These are phyloP conservation scores for Macadamia integrifolia DNA, from an alignment of 164 flowering plant genomes.

Conservation along the genomic window DNA sequence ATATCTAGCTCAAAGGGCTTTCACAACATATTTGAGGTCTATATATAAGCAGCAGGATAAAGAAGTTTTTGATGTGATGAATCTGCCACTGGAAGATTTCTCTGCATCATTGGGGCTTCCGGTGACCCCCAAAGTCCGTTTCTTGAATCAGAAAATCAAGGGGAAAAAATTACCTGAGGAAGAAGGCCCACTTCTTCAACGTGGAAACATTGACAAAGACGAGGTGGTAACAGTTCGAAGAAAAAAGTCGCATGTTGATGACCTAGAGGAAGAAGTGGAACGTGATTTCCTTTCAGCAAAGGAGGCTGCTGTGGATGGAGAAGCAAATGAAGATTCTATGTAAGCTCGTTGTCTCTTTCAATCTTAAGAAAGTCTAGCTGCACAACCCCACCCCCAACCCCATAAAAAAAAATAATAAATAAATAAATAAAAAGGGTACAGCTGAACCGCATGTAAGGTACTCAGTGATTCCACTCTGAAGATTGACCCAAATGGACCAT, in stretches of 20 bases:
- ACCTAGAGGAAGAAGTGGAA: constrained; percentile 22
- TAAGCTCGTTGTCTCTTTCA: not conserved
- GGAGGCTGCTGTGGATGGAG: constrained; percentile 19
- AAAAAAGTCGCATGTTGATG: constrained; percentile 9
- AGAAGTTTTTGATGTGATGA: constrained; percentile 68
- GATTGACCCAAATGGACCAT: not conserved
- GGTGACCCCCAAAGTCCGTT: constrained; percentile 75
- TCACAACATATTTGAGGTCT: constrained; percentile 72
- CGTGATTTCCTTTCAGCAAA: constrained; percentile 30
- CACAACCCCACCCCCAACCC: too few species aligned
- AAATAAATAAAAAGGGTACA: not conserved
- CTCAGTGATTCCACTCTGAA: not conserved
- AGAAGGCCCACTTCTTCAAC: constrained; percentile 20
- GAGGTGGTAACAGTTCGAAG: constrained; percentile 12
- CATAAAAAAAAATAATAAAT: not conserved
- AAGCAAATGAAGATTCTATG: constrained; percentile 31
- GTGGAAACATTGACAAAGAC: constrained; percentile 21
- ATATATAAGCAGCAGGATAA: constrained; percentile 58
- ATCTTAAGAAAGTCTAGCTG: not conserved
- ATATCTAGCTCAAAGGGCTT: constrained; percentile 68
- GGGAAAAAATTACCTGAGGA: constrained; percentile 18
- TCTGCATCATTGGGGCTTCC: constrained; percentile 85
- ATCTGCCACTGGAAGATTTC: constrained; percentile 68
- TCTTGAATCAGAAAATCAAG: constrained; percentile 46
- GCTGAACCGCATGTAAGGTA: not conserved